Percentiles rank a stretch among this genome's conserved stretches.
phyloP scores from a whole-genome alignment of 192 early-diverging fungal genomes.

The Entomortierella parvispora region DNA sequence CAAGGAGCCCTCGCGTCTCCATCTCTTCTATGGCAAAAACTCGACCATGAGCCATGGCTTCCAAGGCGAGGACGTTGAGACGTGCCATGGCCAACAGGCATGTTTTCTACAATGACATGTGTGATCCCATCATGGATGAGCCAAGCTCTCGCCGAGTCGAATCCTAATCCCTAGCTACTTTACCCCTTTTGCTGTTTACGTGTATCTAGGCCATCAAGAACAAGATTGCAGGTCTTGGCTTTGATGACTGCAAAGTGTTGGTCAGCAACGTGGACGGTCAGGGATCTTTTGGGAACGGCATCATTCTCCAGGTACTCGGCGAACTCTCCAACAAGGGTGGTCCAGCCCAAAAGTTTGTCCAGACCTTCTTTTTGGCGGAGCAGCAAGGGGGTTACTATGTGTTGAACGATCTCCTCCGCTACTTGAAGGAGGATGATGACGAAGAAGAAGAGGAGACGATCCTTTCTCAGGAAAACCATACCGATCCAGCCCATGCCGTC shows the following conservation, averaged over 20 bases:
- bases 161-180: background rate
- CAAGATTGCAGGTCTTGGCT: slow-evolving; percentile 76
- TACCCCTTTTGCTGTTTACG: background rate
- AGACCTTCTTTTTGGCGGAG: slow-evolving; percentile 91
- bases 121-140: background rate
- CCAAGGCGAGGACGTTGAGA: slow-evolving; percentile 75
- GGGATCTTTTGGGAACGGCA: slow-evolving; percentile 75
- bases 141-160: background rate
- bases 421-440: slow-evolving; percentile 81
- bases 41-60: slow-evolving; percentile 81
- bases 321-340: slow-evolving; percentile 88
- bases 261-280: slow-evolving; percentile 90
- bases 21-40: slow-evolving; percentile 87
- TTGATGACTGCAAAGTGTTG: slow-evolving; percentile 87
- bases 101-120: slow-evolving; percentile 11
- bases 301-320: slow-evolving; percentile 92
- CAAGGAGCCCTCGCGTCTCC: slow-evolving; percentile 77
- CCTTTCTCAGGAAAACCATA: no score
- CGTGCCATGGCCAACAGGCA: slow-evolving; percentile 75
- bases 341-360: slow-evolving; percentile 86
- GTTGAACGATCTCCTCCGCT: slow-evolving; percentile 94
- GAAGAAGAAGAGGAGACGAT: slow-evolving; percentile 22
- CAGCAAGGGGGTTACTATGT: slow-evolving; percentile 93
- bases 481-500: no score
- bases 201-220: slow-evolving; percentile 82